phyloP scores from a whole-genome alignment of 495 filamentous ascomycete genomes.

The Penicillium robsamsonii region DNA sequence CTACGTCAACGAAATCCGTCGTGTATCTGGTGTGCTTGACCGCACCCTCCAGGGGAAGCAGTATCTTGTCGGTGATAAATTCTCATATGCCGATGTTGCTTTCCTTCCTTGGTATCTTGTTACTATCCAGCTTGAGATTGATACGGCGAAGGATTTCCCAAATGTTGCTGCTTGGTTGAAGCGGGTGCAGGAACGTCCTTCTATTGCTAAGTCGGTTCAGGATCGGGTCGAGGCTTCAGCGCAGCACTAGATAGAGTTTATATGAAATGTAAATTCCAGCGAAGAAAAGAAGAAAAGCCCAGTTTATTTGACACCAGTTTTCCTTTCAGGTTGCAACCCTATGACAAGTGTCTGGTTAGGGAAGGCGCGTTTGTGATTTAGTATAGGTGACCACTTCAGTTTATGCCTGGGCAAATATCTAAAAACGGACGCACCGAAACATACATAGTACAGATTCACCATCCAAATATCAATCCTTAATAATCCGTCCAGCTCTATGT shows the following conservation, averaged over 20 bases:
- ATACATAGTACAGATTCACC: too few species aligned
- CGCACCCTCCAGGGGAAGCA: constrained; percentile 47
- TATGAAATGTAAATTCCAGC: too few species aligned
- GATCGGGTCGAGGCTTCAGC: constrained; percentile 28
- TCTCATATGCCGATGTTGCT: constrained; percentile 57
- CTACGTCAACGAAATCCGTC: constrained; percentile 58
- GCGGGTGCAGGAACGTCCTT: constrained; percentile 37
- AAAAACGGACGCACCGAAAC: too few species aligned
- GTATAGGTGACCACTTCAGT: too few species aligned
- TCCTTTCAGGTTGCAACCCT: too few species aligned
- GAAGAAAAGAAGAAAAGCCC: too few species aligned
- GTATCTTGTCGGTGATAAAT: constrained; percentile 60
- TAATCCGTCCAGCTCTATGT: too few species aligned
- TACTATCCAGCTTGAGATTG: constrained; percentile 20
- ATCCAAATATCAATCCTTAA: too few species aligned
- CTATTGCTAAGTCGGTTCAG: constrained; percentile 40
- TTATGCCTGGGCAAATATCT: too few species aligned
- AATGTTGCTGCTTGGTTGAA: constrained; percentile 44
- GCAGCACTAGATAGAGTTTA: background rate
- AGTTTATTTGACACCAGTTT: too few species aligned
- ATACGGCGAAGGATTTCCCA: constrained; percentile 41
- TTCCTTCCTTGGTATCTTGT: constrained; percentile 55
- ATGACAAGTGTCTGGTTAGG: too few species aligned
- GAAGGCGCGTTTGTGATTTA: too few species aligned
- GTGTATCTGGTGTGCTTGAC: constrained; percentile 60